Percentiles rank a stretch among this genome's conserved stretches.
Evolutionary conservation across 441 rosid genomes (phyloP).

Genomic region (Aquilaria agallochum): DNA sequence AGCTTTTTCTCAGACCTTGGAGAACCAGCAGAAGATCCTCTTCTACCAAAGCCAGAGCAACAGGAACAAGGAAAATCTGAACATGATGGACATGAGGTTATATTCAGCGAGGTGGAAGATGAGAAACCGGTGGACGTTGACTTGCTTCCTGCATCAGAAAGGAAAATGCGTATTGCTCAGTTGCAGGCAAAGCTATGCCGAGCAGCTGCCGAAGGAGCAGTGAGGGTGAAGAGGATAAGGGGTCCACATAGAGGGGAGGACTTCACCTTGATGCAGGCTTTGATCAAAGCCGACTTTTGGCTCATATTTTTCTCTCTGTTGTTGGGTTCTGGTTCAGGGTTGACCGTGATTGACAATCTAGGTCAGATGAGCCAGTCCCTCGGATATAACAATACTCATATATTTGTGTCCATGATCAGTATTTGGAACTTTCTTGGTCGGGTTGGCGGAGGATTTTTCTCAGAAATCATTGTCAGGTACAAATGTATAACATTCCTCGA

Average conservation of each 20-base stretch:
- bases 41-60: constrained; percentile 45
- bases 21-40: constrained; percentile 46
- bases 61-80: constrained; percentile 46
- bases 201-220: constrained; percentile 92
- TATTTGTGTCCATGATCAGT: constrained; percentile 93
- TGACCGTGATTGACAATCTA: constrained; percentile 93
- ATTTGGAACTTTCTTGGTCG: constrained; percentile 99
- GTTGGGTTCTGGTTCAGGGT: constrained; percentile 92
- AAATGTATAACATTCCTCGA: constrained; percentile 5
- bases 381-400: constrained; percentile 75
- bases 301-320: constrained; percentile 81
- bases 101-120: constrained; percentile 90
- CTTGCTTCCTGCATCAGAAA: constrained; percentile 80
- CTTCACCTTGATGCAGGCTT: constrained; percentile 84
- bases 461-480: constrained; percentile 87
- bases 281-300: constrained; percentile 94
- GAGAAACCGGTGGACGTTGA: constrained; percentile 86
- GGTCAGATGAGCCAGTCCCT: constrained; percentile 98
- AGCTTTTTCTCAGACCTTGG: constrained; percentile 43
- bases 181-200: constrained; percentile 74
- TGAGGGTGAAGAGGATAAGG: constrained; percentile 73
- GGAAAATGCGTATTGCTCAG: constrained; percentile 77
- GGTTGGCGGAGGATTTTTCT: constrained; percentile 91
- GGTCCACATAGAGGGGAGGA: constrained; percentile 93
- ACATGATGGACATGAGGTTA: constrained; percentile 40